phyloP scores from a whole-genome alignment of 352 stramenopile species.

The Poterioochromonas sp. region DNA sequence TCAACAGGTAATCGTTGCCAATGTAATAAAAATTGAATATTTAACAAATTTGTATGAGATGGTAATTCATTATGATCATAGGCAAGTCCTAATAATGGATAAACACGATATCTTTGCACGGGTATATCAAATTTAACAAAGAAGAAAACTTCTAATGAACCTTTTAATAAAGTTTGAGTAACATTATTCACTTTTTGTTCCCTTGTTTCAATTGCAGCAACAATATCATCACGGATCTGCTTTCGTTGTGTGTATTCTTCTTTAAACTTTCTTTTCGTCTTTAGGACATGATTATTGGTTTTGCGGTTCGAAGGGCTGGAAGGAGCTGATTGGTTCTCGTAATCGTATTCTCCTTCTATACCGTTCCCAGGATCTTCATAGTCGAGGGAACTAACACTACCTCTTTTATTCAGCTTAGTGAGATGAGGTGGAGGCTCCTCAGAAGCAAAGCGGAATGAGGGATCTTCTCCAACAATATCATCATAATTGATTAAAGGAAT shows the following conservation, averaged over 20 bases:
- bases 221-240: neutral
- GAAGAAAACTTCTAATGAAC: neutral
- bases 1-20: neutral
- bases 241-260: neutral
- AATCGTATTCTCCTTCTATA: neutral
- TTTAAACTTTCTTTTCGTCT: neutral
- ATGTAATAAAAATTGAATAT: neutral
- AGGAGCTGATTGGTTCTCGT: neutral
- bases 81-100: neutral
- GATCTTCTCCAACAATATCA: neutral
- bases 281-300: no score
- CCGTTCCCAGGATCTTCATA: neutral
- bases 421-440: neutral
- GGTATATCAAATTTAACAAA: neutral
- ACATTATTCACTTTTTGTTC: neutral
- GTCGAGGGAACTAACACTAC: no score
- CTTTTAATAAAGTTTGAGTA: neutral
- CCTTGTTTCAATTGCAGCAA: neutral
- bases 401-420: no score
- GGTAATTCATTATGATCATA: neutral
- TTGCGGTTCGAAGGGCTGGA: no score
- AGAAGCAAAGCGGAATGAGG: neutral
- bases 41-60: neutral
- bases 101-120: neutral
- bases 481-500: neutral